Percentiles rank a stretch among this genome's conserved stretches.
Conservation (phyloP, 225 moss, liverwort and hornwort species). For the Physcomitrellopsis africana region DNA sequence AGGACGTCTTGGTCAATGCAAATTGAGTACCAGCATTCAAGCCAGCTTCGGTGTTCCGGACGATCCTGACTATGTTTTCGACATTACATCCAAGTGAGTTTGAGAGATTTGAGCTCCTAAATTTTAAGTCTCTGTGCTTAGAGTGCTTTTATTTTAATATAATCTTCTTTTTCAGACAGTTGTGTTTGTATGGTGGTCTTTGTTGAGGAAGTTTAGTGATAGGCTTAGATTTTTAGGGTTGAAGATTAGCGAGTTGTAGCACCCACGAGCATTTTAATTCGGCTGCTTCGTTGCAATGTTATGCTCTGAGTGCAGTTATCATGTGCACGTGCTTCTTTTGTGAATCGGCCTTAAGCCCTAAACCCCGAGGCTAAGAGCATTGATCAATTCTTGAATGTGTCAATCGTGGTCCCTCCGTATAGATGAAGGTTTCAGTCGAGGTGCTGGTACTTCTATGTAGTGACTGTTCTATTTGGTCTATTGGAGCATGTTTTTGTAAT, state of each 20-base stretch:
- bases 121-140: too few species aligned
- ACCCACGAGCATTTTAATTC: neutral
- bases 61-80: too few species aligned
- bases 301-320: neutral
- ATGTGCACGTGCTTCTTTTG: neutral
- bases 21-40: too few species aligned
- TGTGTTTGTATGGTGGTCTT: neutral
- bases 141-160: too few species aligned
- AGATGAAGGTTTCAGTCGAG: neutral
- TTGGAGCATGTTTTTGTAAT: neutral
- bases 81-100: too few species aligned
- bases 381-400: neutral
- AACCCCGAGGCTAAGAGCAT: neutral
- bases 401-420: neutral
- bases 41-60: too few species aligned
- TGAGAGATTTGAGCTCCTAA: too few species aligned
- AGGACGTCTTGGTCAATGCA: too few species aligned
- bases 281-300: neutral
- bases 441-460: neutral
- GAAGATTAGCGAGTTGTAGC: too few species aligned
- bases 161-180: neutral
- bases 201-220: neutral
- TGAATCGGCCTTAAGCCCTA: slow-evolving; percentile 21
- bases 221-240: slow-evolving; percentile 18
- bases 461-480: neutral